Evolutionary conservation across 2,329 filamentous ascomycete species (phyloP).

Genomic region (Fusarium tupiense): DNA sequence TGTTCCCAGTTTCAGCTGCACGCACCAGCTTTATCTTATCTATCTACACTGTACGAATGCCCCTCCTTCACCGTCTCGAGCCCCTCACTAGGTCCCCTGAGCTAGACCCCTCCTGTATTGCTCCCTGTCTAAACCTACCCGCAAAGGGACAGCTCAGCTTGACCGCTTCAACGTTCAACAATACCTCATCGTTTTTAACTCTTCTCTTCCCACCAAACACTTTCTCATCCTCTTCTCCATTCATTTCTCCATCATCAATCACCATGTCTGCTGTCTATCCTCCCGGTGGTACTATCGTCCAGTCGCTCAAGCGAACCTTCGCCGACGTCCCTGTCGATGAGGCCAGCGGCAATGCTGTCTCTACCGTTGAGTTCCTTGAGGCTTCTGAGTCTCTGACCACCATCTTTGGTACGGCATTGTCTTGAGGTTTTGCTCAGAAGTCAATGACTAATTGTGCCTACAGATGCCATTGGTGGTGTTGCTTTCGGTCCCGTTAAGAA

Average conservation of each 20-base stretch:
- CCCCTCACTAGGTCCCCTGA: conserved; percentile 35
- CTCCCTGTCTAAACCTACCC: conserved; percentile 24
- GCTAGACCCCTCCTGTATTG: conserved; percentile 37
- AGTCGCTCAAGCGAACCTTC: conserved; percentile 86
- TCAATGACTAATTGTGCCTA: conserved; percentile 17
- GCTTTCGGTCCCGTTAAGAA: conserved; percentile 92
- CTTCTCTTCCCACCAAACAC: conserved; percentile 17
- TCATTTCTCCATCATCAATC: conserved; percentile 17
- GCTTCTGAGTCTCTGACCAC: conserved; percentile 87
- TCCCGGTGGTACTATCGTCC: conserved; percentile 81
- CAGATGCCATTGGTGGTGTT: conserved; percentile 72
- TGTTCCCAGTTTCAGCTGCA: neutral
- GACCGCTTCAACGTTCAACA: conserved; percentile 42
- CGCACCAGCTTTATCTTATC: conserved; percentile 36
- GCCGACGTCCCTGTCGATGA: conserved; percentile 80
- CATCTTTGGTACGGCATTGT: conserved; percentile 74
- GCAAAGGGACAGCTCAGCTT: conserved; percentile 40
- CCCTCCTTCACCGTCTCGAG: conserved; percentile 39
- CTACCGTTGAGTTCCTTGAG: conserved; percentile 88
- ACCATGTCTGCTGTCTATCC: conserved; percentile 67
- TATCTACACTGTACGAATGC: conserved; percentile 40
- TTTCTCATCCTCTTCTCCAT: conserved; percentile 3
- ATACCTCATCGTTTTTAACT: conserved; percentile 29
- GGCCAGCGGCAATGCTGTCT: conserved; percentile 78
- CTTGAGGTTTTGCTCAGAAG: neutral